Evolutionary conservation across 2,329 filamentous ascomycete species (phyloP).

Genomic region (Colletotrichum tofieldiae): DNA sequence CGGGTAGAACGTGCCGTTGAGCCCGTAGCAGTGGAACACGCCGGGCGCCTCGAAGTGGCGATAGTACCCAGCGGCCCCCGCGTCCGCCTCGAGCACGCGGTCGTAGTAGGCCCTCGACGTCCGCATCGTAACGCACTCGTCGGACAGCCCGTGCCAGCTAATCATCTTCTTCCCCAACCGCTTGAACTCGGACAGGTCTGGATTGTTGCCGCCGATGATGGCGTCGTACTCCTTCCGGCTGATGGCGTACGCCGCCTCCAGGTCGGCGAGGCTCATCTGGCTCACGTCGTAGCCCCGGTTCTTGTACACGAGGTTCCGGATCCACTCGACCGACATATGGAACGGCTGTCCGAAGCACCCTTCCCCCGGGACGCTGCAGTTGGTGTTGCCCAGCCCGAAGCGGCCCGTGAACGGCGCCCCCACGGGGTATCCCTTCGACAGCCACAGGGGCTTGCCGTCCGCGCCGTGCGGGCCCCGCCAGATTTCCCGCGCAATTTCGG

Average conservation of each 20-base stretch:
- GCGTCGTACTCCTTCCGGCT: slow-evolving; percentile 42
- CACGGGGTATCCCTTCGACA: slow-evolving; percentile 28
- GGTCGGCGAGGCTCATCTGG: slow-evolving; percentile 25
- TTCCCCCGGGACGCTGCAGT: slow-evolving; percentile 30
- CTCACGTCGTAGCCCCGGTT: slow-evolving; percentile 28
- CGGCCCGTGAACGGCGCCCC: slow-evolving; percentile 40
- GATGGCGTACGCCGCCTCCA: slow-evolving; percentile 21
- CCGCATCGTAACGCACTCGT: slow-evolving; percentile 55
- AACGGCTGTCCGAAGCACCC: slow-evolving; percentile 34
- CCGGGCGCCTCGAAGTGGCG: slow-evolving; percentile 66
- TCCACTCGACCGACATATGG: slow-evolving; percentile 41
- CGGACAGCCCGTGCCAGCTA: slow-evolving; percentile 59
- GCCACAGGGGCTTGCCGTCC: slow-evolving; percentile 30
- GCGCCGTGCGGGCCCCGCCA: slow-evolving; percentile 35
- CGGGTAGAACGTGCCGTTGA: slow-evolving; percentile 38
- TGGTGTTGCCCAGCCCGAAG: slow-evolving; percentile 38
- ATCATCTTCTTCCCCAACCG: slow-evolving; percentile 58
- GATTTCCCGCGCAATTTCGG: slow-evolving; percentile 33
- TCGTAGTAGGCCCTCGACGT: slow-evolving; percentile 53
- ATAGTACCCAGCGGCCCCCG: slow-evolving; percentile 59
- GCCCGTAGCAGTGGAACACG: slow-evolving; percentile 62
- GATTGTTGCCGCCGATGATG: slow-evolving; percentile 49
- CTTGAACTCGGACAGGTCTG: slow-evolving; percentile 51
- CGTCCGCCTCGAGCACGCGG: slow-evolving; percentile 33
- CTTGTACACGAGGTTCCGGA: slow-evolving; percentile 36